Evolutionary conservation across 2,329 filamentous ascomycete genomes (phyloP).

Genomic region (Sarocladium kiliense): DNA sequence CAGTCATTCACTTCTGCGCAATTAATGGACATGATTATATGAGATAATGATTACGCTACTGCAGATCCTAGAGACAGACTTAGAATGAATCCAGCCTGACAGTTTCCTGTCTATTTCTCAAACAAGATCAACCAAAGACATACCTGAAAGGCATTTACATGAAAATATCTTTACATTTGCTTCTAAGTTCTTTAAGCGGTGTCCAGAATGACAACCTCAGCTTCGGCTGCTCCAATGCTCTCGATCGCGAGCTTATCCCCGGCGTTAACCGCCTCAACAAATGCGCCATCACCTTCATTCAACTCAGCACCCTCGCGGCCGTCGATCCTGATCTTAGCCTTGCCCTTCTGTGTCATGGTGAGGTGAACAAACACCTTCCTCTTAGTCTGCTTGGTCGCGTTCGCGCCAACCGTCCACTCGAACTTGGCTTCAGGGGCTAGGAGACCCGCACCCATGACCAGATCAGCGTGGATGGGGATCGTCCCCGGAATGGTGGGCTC

Average conservation of each 20-base stretch:
- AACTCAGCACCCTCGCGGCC: slow-evolving; percentile 60
- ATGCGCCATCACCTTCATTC: slow-evolving; percentile 76
- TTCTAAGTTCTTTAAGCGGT: slow-evolving; percentile 39
- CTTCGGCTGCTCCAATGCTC: slow-evolving; percentile 62
- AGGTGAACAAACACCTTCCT: slow-evolving; percentile 78
- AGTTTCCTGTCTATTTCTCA: too few species aligned
- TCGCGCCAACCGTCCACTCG: slow-evolving; percentile 65
- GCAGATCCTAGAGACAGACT: too few species aligned
- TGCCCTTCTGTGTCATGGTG: slow-evolving; percentile 73
- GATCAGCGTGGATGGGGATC: slow-evolving; percentile 80
- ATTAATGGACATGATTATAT: too few species aligned
- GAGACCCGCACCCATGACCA: slow-evolving; percentile 76
- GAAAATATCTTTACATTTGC: not conserved
- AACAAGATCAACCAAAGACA: too few species aligned
- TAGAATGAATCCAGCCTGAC: too few species aligned
- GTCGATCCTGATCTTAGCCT: slow-evolving; percentile 64
- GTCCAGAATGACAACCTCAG: slow-evolving; percentile 65
- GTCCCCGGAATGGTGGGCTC: slow-evolving; percentile 57
- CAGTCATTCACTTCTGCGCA: too few species aligned
- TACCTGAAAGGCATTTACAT: too few species aligned
- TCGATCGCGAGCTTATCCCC: slow-evolving; percentile 62
- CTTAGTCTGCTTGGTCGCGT: slow-evolving; percentile 43
- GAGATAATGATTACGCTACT: too few species aligned
- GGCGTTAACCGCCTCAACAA: slow-evolving; percentile 59
- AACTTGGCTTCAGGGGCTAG: slow-evolving; percentile 62